phyloP scores from a whole-genome alignment of 1,284 basidiomycete genomes.

The Vanrija pseudolonga region DNA sequence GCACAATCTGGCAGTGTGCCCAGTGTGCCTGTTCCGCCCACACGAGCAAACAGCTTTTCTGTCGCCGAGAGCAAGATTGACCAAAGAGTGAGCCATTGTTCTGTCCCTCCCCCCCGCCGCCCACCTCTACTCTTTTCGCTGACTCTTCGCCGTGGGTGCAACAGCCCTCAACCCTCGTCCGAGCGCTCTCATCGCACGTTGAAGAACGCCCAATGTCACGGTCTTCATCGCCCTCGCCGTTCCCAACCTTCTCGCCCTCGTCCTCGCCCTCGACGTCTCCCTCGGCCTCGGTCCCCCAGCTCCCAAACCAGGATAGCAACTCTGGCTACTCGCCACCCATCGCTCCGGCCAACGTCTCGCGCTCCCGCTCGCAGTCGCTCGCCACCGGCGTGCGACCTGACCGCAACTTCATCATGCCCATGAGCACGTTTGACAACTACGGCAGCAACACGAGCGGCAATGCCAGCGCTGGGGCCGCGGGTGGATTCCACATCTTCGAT shows the following conservation, averaged over 20 bases:
- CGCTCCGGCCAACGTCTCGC: constrained; percentile 36
- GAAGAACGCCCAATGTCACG: constrained; percentile 39
- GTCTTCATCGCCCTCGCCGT: constrained; percentile 34
- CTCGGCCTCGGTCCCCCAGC: constrained; percentile 7
- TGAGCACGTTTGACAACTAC: constrained; percentile 29
- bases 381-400: constrained; percentile 41
- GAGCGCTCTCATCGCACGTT: constrained; percentile 43
- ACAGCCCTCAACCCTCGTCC: constrained; percentile 29
- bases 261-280: constrained; percentile 38
- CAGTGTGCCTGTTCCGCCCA: constrained; percentile 12
- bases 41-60: constrained; percentile 44
- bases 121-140: neutral
- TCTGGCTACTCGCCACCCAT: constrained; percentile 35
- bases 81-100: constrained; percentile 9
- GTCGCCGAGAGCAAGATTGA: constrained; percentile 14
- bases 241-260: constrained; percentile 44
- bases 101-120: neutral
- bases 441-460: constrained; percentile 2
- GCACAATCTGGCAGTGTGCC: neutral
- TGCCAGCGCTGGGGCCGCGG: too few species aligned
- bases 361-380: constrained; percentile 42
- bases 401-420: constrained; percentile 29
- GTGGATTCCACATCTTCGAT: constrained; percentile 13
- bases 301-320: constrained; percentile 1
- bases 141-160: neutral